Evolutionary conservation across 257 asterid species (phyloP).

Genomic region (Lithospermum erythrorhizon): DNA sequence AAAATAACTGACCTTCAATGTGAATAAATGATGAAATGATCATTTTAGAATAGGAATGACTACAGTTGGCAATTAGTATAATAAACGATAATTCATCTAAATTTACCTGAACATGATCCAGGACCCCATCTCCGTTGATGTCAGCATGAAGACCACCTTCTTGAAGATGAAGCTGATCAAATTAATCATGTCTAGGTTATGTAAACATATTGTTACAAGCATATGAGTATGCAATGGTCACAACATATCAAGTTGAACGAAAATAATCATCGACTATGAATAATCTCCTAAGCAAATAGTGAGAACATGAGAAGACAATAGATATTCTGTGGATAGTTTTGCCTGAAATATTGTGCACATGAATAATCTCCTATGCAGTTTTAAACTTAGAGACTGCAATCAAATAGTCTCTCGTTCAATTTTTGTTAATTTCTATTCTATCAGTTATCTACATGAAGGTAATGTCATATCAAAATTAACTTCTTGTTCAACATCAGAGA

Average conservation of each 20-base stretch:
- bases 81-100: no score
- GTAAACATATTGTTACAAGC: slow-evolving; percentile 2
- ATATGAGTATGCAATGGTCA: not conserved
- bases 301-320: slow-evolving; percentile 98
- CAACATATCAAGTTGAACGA: no score
- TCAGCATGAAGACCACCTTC: slow-evolving; percentile 99
- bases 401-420: no score
- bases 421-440: no score
- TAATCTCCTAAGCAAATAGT: slow-evolving; percentile 93
- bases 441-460: not conserved
- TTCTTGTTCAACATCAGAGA: not conserved
- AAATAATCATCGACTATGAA: slow-evolving; percentile 33
- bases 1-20: no score
- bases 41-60: not conserved
- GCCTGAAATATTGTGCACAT: no score
- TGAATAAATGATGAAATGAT: not conserved
- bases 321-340: slow-evolving; percentile 64
- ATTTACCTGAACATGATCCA: slow-evolving; percentile 95
- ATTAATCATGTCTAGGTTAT: slow-evolving; percentile 16
- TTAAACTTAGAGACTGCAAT: not conserved
- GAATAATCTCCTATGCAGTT: slow-evolving; percentile 8
- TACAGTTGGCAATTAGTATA: not conserved
- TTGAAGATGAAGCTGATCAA: slow-evolving; percentile 87
- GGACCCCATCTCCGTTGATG: slow-evolving; percentile 93
- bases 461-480: not conserved